Conservation (phyloP, 2,329 filamentous ascomycete species). For the Xylaria sp. region DNA sequence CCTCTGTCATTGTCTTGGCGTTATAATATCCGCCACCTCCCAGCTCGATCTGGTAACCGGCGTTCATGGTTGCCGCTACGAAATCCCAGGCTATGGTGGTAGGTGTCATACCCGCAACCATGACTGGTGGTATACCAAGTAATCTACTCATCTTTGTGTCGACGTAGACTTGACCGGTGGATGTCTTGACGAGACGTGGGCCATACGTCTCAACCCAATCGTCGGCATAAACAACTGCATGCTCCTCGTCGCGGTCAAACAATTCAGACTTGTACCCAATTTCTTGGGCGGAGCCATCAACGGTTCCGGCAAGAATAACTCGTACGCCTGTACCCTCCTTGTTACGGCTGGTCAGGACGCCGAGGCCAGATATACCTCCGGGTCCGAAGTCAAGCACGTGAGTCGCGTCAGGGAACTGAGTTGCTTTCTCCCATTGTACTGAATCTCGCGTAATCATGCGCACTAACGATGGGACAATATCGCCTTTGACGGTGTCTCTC, state of each 20-base stretch:
- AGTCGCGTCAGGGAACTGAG: conserved; percentile 87
- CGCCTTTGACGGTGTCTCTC: conserved; percentile 73
- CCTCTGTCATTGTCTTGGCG: conserved; percentile 82
- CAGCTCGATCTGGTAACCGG: conserved; percentile 93
- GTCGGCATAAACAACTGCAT: conserved; percentile 92
- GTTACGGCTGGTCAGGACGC: conserved; percentile 96
- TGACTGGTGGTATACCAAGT: conserved; percentile 84
- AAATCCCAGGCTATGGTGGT: conserved; percentile 92
- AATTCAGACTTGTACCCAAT: conserved; percentile 98
- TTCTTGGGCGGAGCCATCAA: conserved; percentile 88
- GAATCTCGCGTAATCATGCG: conserved; percentile 94
- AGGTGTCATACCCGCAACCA: conserved; percentile 96
- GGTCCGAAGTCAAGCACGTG: conserved; percentile 98
- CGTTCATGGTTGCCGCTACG: conserved; percentile 91
- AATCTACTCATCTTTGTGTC: conserved; percentile 96
- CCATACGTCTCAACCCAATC: conserved; percentile 99
- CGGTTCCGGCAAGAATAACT: conserved; percentile 93
- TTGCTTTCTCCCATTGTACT: conserved; percentile 97
- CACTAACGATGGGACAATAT: conserved; percentile 86
- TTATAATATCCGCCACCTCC: conserved; percentile 91
- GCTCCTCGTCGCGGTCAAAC: conserved; percentile 94
- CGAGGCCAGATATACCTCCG: conserved; percentile 95
- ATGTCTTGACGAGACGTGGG: conserved; percentile 90
- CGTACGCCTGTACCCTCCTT: conserved; percentile 98
- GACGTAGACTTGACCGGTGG: conserved; percentile 88